A percentile compares a stretch with the other conserved stretches of the same genome.
phyloP scores from a whole-genome alignment of 768 basidiomycete genomes.

The Tricholoma saponaceum region DNA sequence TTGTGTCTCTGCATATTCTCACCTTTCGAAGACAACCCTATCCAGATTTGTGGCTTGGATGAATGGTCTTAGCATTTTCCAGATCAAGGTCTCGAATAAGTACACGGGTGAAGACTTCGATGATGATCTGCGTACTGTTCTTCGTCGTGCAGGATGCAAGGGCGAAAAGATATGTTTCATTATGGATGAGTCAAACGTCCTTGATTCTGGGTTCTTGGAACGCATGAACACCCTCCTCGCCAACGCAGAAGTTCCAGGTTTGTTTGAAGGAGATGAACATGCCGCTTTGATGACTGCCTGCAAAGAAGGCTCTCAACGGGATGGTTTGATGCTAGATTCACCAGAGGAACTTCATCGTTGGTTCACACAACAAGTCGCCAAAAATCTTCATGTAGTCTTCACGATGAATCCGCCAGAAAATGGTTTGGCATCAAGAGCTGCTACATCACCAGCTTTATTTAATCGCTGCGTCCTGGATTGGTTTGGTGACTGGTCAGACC shows the following conservation, averaged over 20 bases:
- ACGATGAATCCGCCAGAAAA: constrained; percentile 99
- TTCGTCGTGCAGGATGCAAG: constrained; percentile 95
- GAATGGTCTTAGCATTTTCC: constrained; percentile 98
- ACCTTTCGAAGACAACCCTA: constrained; percentile 72
- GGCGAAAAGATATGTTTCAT: constrained; percentile 99
- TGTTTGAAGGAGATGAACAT: constrained; percentile 99
- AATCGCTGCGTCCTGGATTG: constrained; percentile 99
- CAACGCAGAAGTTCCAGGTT: constrained; percentile 99
- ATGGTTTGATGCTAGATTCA: constrained; percentile 97
- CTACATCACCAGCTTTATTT: constrained; percentile 96
- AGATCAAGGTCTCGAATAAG: constrained; percentile 99
- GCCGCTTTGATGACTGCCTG: constrained; percentile 98
- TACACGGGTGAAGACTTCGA: constrained; percentile 99
- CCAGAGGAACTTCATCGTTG: constrained; percentile 97
- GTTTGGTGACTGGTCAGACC: constrained; percentile 99
- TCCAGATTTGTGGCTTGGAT: constrained; percentile 99
- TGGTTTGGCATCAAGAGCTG: constrained; percentile 91
- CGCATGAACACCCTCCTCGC: constrained; percentile 99
- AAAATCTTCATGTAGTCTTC: constrained; percentile 97
- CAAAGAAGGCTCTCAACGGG: constrained; percentile 98
- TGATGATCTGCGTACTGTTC: constrained; percentile 91
- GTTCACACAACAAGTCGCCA: constrained; percentile 98
- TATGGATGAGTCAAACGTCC: constrained; percentile 99
- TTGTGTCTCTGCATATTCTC: constrained; percentile 3
- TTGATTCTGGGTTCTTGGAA: constrained; percentile 98